These are phyloP conservation scores for Debaryomyces tyrocola DNA, from an alignment of 805 yeast species.

Conservation along the genomic window DNA sequence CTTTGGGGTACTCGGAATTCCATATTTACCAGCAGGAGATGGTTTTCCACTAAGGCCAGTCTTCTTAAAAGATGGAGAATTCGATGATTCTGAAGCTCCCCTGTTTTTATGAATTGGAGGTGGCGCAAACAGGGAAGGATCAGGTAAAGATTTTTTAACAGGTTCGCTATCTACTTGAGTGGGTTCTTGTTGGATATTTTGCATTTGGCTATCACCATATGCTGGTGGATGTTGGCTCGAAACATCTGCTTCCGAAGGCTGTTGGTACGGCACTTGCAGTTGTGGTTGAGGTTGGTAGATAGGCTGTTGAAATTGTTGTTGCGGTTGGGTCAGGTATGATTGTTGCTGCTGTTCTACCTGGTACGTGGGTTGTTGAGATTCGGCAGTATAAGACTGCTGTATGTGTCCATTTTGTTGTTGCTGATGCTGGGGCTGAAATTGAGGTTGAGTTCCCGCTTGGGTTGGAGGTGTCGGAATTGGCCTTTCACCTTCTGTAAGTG, in stretches of 20 bases:
- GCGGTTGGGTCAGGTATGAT: slow-evolving; percentile 9
- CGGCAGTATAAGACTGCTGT: slow-evolving; percentile 10
- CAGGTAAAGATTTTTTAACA: slow-evolving; percentile 9
- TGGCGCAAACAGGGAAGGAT: slow-evolving; percentile 38
- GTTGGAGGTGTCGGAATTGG: slow-evolving; percentile 47
- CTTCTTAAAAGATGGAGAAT: slow-evolving; percentile 1
- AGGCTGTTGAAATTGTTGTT: slow-evolving; percentile 7
- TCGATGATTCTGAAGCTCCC: slow-evolving; percentile 10
- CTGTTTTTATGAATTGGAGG: slow-evolving; percentile 40
- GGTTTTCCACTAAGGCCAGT: too few species aligned
- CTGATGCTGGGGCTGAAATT: slow-evolving; percentile 3
- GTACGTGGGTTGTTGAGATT: slow-evolving; percentile 9
- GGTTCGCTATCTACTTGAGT: background rate
- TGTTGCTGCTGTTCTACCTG: slow-evolving; percentile 9
- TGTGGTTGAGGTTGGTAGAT: slow-evolving; percentile 2
- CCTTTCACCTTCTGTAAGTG: slow-evolving; percentile 7
- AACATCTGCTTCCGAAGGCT: slow-evolving; percentile 8
- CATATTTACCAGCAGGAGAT: too few species aligned
- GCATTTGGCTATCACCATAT: background rate
- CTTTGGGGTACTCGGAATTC: background rate
- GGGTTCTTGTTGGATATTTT: background rate
- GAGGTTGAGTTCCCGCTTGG: slow-evolving; percentile 24
- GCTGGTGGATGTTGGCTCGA: background rate
- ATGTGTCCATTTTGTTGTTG: slow-evolving; percentile 10
- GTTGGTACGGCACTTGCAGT: slow-evolving; percentile 7